Conservation (phyloP, 495 filamentous ascomycete species). For the Barbatosphaeria neglecta region DNA sequence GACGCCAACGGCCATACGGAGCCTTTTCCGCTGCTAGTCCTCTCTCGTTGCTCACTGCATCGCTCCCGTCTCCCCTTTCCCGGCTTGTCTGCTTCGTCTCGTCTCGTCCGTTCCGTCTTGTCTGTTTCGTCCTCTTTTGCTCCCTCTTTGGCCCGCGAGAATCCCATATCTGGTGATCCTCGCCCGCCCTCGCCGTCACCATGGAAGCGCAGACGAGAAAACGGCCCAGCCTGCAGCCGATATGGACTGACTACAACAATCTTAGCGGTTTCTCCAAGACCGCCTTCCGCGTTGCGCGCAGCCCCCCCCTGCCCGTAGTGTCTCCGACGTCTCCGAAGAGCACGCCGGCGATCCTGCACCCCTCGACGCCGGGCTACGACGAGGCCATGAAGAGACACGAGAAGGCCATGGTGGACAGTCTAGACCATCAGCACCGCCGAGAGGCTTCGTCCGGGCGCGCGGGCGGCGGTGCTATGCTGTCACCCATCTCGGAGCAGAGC, state of each 20-base stretch:
- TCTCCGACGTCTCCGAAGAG: constrained; percentile 16
- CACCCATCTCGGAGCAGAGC: constrained; percentile 15
- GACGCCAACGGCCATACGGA: too few species aligned
- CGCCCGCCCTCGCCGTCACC: neutral
- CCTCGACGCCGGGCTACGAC: constrained; percentile 21
- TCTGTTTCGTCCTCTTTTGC: too few species aligned
- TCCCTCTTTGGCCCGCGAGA: too few species aligned
- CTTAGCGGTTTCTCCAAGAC: constrained; percentile 6
- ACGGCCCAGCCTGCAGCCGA: constrained; percentile 25
- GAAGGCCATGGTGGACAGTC: constrained; percentile 24
- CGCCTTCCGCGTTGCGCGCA: constrained; percentile 10
- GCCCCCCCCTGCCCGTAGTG: constrained; percentile 13
- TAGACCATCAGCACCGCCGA: constrained; percentile 21
- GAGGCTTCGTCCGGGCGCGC: constrained; percentile 1
- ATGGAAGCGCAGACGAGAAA: constrained; percentile 17
- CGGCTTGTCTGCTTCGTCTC: too few species aligned
- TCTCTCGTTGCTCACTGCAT: too few species aligned
- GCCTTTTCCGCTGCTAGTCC: too few species aligned
- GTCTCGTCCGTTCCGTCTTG: too few species aligned
- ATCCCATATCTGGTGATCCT: too few species aligned
- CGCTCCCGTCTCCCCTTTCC: too few species aligned
- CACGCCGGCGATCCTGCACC: constrained; percentile 25
- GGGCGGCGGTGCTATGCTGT: constrained; percentile 4
- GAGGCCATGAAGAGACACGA: constrained; percentile 24
- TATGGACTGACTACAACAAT: constrained; percentile 19